A percentile compares a stretch with the other conserved stretches of the same genome.
These are phyloP conservation scores for Aspergillus sp. DNA, from an alignment of 2,329 filamentous ascomycete genomes.

Conservation along the genomic window DNA sequence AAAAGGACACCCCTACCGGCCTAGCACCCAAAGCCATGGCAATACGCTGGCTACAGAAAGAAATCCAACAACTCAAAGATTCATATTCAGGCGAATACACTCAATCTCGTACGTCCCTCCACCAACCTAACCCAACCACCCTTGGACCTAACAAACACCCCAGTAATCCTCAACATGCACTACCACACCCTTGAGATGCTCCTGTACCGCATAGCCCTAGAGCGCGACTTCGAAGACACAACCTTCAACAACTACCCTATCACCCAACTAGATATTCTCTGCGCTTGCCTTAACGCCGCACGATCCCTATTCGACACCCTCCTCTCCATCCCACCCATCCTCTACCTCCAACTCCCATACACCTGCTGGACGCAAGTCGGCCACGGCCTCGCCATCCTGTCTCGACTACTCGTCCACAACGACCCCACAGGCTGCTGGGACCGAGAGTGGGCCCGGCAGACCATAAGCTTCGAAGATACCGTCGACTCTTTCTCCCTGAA, in stretches of 20 bases:
- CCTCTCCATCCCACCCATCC: conserved; percentile 46
- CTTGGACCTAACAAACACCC: not conserved
- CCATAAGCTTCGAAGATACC: conserved; percentile 23
- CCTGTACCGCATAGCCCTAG: conserved; percentile 27
- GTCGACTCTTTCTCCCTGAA: conserved; percentile 21
- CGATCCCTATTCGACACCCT: conserved; percentile 55
- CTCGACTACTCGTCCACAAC: conserved; percentile 26
- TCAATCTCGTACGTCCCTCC: conserved; percentile 10
- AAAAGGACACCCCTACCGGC: conserved; percentile 21
- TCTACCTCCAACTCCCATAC: conserved; percentile 52
- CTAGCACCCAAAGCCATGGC: conserved; percentile 26
- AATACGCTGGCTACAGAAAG: conserved; percentile 48
- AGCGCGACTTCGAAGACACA: conserved; percentile 43
- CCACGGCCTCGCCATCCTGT: conserved; percentile 41
- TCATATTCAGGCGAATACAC: conserved; percentile 11
- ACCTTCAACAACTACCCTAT: conserved; percentile 30
- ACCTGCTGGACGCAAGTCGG: conserved; percentile 47
- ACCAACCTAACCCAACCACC: not conserved
- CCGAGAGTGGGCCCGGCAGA: conserved; percentile 22
- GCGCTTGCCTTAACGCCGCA: conserved; percentile 51
- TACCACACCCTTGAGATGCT: conserved; percentile 28
- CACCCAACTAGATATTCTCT: conserved; percentile 47
- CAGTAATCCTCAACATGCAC: conserved; percentile 29
- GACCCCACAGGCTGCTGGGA: conserved; percentile 28
- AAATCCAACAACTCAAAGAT: conserved; percentile 36